Base-by-base conservation (phyloP, 257 asterid species). In the Solanum gracilifrons region DNA sequence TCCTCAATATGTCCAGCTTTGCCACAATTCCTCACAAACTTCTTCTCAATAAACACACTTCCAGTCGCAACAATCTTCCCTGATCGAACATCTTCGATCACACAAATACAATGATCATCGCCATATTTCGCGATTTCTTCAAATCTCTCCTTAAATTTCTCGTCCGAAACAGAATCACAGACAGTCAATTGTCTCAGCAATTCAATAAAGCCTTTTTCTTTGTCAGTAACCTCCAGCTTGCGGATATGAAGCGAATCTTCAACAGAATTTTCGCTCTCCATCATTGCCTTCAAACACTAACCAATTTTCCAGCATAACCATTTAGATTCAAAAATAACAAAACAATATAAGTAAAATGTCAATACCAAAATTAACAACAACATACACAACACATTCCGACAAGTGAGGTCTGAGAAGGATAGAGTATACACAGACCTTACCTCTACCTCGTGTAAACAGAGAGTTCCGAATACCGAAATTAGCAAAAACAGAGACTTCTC, bases 1-100 rank as follows among this genome's bases (percentile, higher is more conserved):
- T 97, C 99, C 87, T 97, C 99, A 27, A 95, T 91, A 83, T 97
- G 98, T 33, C 98, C 99, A 37, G 88, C 98, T 89, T 94, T 95
- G 11, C 96, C 96, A 87, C 98, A 95, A 36, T 88, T 93, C 90
- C 98, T 92, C 35, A 94, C 85, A 6, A 97, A 95, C 87, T 94
- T 96, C 93, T 84, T 95, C 18, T 95, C 98, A 5, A 96, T 88
- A 16, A 95, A 93, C 90, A 96, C 91, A 32, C 95, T 94, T 25
- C 98, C 98, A 0, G 97, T 94, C 21, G 95, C 99, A 62, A 95
- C 94, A 77, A 95, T 91, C 90, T 87, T 95, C 6, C 93, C 91
- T 1, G 90, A 90, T 60, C n/a, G 86, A 1, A 35, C 51, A 88
- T 95, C 95, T 87, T 97, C 98, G 1, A 95, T 92, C 18, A 96